Conservation (phyloP, 768 basidiomycete species). For the Hygrophorus russula region DNA sequence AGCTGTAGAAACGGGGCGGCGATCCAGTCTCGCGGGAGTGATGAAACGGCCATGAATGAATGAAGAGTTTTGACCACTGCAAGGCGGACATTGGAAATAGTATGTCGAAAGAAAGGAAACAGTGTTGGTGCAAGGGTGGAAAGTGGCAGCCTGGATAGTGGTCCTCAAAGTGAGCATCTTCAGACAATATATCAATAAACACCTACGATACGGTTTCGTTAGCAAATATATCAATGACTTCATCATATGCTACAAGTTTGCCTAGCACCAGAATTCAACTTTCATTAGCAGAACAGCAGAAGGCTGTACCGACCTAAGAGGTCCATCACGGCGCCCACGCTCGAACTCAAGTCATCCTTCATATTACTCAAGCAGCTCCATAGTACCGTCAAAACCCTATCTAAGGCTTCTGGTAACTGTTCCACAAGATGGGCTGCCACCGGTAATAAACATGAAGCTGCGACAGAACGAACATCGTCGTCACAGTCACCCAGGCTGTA, state of each 20-base stretch:
- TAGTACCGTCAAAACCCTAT: constrained; percentile 68
- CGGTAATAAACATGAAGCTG: constrained; percentile 84
- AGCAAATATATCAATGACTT: constrained; percentile 69
- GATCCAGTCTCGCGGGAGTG: constrained; percentile 76
- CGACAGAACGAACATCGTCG: constrained; percentile 94
- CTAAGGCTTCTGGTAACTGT: constrained; percentile 59
- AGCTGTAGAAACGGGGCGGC: constrained; percentile 65
- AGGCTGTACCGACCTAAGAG: constrained; percentile 51
- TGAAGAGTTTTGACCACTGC: constrained; percentile 85
- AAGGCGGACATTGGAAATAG: constrained; percentile 85
- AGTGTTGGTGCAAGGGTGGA: constrained; percentile 75
- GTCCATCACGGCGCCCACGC: constrained; percentile 96
- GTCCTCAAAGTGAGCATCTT: constrained; percentile 3
- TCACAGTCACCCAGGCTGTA: constrained; percentile 77
- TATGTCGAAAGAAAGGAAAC: constrained; percentile 96
- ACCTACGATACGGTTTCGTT: constrained; percentile 63
- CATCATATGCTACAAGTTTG: constrained; percentile 67
- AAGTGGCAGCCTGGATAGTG: constrained; percentile 54
- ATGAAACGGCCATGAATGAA: constrained; percentile 72
- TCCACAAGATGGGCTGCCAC: constrained; percentile 76
- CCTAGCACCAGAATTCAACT: constrained; percentile 31
- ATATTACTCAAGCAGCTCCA: constrained; percentile 88
- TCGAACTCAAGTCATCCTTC: constrained; percentile 95
- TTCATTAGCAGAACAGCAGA: background rate
- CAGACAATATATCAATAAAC: background rate